Conservation (phyloP, 2,329 filamentous ascomycete species). For the Fusarium fracticaudum region DNA sequence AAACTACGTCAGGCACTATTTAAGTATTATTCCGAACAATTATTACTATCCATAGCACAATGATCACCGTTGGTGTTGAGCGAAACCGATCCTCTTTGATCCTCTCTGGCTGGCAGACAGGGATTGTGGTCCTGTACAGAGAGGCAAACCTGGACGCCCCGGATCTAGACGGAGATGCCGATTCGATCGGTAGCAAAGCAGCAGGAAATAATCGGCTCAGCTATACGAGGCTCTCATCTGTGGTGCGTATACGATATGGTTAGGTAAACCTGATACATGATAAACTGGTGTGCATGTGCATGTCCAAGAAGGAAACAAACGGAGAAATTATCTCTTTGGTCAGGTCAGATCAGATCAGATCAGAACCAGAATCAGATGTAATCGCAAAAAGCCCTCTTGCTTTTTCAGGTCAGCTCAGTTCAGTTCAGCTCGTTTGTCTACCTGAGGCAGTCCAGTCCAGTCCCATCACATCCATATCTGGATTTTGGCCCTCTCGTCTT, state of each 20-base stretch:
- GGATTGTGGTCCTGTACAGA: not conserved
- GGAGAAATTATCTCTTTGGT: not conserved
- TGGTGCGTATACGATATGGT: not conserved
- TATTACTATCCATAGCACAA: not conserved
- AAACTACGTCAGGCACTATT: constrained; percentile 26
- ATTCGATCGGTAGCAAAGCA: constrained; percentile 5
- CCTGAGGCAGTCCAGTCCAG: constrained; percentile 10
- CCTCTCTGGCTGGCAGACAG: not conserved
- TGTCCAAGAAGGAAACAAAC: not conserved
- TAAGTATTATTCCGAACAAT: not conserved
- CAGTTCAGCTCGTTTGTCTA: not conserved
- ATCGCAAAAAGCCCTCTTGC: not conserved
- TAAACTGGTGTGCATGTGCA: not conserved
- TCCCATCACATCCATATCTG: not conserved
- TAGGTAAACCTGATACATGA: not conserved
- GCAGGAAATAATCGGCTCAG: constrained; percentile 6
- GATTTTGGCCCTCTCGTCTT: not conserved
- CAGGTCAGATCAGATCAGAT: not conserved
- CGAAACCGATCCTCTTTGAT: not conserved
- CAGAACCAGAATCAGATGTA: not conserved
- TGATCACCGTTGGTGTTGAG: not conserved
- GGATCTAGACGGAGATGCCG: constrained; percentile 24
- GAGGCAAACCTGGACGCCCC: not conserved
- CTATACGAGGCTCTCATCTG: constrained; percentile 30
- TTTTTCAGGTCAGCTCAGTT: constrained; percentile 6